phyloP scores from a whole-genome alignment of 768 basidiomycete genomes.

The Tulasnella calospora region DNA sequence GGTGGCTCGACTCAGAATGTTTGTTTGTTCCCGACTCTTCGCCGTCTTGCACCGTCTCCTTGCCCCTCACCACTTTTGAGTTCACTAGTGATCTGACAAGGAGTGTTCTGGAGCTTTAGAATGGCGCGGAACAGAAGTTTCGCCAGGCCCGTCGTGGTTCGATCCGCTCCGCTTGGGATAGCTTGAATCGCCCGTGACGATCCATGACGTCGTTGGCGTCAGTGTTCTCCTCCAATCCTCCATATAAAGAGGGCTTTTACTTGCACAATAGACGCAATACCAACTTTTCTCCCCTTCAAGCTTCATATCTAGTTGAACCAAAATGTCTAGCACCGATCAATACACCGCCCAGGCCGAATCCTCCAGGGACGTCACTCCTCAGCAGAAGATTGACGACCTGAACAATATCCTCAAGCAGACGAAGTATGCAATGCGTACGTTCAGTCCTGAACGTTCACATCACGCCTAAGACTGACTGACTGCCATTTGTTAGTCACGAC shows the following conservation, averaged over 20 bases:
- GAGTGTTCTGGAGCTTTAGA: not conserved
- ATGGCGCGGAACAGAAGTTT: not conserved
- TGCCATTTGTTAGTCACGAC: conserved; percentile 49
- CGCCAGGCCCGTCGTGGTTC: not conserved
- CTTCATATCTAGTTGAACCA: not conserved
- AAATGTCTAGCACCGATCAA: conserved; percentile 49
- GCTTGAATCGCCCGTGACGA: not conserved
- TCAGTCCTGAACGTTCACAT: not conserved
- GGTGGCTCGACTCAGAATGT: conserved; percentile 7
- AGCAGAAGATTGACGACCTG: conserved; percentile 64
- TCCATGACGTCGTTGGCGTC: conserved; percentile 2
- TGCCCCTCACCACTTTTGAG: not conserved
- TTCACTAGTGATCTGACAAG: not conserved
- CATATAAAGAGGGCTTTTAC: not conserved
- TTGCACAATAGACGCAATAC: not conserved
- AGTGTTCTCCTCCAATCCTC: not conserved
- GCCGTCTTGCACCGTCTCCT: not conserved
- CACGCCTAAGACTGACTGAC: not conserved
- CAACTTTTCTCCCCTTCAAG: not conserved
- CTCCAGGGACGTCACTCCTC: conserved; percentile 50
- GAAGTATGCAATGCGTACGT: conserved; percentile 55
- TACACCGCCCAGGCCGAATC: conserved; percentile 59
- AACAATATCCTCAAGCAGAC: conserved; percentile 59
- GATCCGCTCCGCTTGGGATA: not conserved
- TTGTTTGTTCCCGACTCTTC: not conserved